A percentile compares a stretch with the other conserved stretches of the same genome.
These are phyloP conservation scores for Postia placenta DNA, from an alignment of 768 basidiomycete genomes.

Conservation along the genomic window DNA sequence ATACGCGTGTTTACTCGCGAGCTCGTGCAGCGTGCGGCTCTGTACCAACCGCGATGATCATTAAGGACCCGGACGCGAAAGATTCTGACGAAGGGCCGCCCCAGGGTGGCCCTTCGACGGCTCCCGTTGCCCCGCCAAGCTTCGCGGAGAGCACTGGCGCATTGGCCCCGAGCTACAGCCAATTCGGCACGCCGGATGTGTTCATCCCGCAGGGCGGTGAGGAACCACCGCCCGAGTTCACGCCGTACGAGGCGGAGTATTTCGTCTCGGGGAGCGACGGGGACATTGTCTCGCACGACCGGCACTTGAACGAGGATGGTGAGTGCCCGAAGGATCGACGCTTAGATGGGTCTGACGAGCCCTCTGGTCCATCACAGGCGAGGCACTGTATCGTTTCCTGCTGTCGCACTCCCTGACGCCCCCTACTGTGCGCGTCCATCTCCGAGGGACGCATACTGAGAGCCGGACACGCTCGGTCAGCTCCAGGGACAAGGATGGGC, in stretches of 20 bases:
- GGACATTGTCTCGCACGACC: constrained; percentile 63
- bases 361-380: constrained; percentile 40
- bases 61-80: constrained; percentile 1
- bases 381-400: constrained; percentile 70
- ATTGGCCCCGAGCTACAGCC: constrained; percentile 6
- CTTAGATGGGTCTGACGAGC: no score
- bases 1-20: no score
- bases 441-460: constrained; percentile 53
- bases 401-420: constrained; percentile 44
- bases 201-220: constrained; percentile 23
- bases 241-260: constrained; percentile 58
- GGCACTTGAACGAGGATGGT: constrained; percentile 63
- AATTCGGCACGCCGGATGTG: constrained; percentile 9
- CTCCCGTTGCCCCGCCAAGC: constrained; percentile 4
- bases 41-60: background rate
- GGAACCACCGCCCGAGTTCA: constrained; percentile 56
- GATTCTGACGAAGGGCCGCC: background rate
- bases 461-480: constrained; percentile 42
- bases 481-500: constrained; percentile 28
- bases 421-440: constrained; percentile 42
- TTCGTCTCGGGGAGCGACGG: constrained; percentile 38
- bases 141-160: constrained; percentile 1
- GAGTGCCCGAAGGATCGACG: no score
- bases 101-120: background rate
- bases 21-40: no score